These are phyloP conservation scores for Phytophthora citrophthora DNA, from an alignment of 352 stramenopile species.

Conservation along the genomic window DNA sequence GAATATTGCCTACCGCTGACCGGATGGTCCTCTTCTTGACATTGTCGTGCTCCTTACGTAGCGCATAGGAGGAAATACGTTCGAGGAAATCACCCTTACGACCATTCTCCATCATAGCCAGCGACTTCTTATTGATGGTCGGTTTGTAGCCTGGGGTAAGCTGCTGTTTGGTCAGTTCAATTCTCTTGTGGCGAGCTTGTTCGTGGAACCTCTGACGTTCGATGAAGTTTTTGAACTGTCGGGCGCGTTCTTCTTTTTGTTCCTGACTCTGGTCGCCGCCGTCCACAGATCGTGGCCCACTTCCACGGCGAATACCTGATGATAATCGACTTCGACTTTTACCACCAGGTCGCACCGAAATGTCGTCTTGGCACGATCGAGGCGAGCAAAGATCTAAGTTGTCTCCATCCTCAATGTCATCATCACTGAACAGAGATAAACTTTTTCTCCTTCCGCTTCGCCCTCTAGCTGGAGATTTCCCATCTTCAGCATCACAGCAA, in stretches of 20 bases:
- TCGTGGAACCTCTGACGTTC: slow-evolving; percentile 81
- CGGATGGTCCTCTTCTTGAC: slow-evolving; percentile 80
- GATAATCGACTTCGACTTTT: slow-evolving; percentile 19
- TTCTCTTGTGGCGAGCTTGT: slow-evolving; percentile 64
- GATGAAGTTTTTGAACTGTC: slow-evolving; percentile 73
- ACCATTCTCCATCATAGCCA: slow-evolving; percentile 81
- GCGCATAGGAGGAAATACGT: slow-evolving; percentile 75
- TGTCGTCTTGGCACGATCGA: slow-evolving; percentile 56
- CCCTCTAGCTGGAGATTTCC: slow-evolving; percentile 23
- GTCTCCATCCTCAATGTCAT: slow-evolving; percentile 40
- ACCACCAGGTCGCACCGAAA: slow-evolving; percentile 43
- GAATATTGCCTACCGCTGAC: slow-evolving; percentile 44
- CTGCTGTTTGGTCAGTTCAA: slow-evolving; percentile 71
- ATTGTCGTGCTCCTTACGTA: slow-evolving; percentile 80
- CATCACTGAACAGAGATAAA: slow-evolving; percentile 39
- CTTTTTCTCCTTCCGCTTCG: slow-evolving; percentile 34
- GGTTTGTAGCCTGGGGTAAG: slow-evolving; percentile 64
- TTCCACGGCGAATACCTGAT: slow-evolving; percentile 7
- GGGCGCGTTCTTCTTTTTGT: slow-evolving; percentile 54
- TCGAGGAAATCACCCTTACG: slow-evolving; percentile 85
- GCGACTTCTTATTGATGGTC: slow-evolving; percentile 84
- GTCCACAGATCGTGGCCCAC: slow-evolving; percentile 63
- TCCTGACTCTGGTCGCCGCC: slow-evolving; percentile 43
- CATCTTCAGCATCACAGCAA: slow-evolving; percentile 37
- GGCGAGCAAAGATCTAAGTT: slow-evolving; percentile 28